phyloP scores from a whole-genome alignment of 345 rosid genomes.

The Brassica juncea region DNA sequence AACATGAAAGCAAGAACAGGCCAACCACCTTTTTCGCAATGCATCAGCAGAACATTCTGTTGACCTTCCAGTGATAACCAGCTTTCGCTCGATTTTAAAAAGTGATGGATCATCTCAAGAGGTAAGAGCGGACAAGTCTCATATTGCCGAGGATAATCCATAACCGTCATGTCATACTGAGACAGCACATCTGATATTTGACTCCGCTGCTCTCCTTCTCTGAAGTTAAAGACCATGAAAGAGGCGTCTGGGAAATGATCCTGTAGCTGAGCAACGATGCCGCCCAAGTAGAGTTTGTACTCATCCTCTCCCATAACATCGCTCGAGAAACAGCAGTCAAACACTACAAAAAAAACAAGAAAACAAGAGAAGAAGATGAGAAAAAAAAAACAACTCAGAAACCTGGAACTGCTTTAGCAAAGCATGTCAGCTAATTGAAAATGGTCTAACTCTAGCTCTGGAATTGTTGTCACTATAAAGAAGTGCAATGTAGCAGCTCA shows the following conservation, averaged over 20 bases:
- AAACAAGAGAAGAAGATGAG: neutral
- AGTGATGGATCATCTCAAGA: conserved; percentile 92
- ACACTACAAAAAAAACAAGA: conserved; percentile 56
- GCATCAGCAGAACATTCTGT: conserved; percentile 91
- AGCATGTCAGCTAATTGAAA: neutral
- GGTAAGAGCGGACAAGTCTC: conserved; percentile 89
- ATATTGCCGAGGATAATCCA: conserved; percentile 96
- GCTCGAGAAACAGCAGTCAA: conserved; percentile 98
- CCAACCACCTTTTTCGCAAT: conserved; percentile 97
- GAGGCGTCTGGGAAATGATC: conserved; percentile 94
- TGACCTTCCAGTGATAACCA: conserved; percentile 94
- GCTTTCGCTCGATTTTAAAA: conserved; percentile 90
- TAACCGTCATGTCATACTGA: conserved; percentile 91
- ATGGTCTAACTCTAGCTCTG: neutral
- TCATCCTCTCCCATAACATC: conserved; percentile 92
- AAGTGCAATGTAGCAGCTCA: neutral
- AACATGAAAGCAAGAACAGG: conserved; percentile 97
- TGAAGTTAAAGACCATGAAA: conserved; percentile 95
- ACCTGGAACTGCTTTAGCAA: conserved; percentile 8
- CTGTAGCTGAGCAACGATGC: conserved; percentile 94
- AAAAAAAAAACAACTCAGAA: neutral
- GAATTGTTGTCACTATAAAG: neutral
- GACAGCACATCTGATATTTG: conserved; percentile 83
- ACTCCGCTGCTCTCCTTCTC: conserved; percentile 93
- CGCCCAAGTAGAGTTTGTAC: conserved; percentile 86